These are phyloP conservation scores for Trichomonas gallinae DNA, from an alignment of 208 protist species.

Conservation along the genomic window DNA sequence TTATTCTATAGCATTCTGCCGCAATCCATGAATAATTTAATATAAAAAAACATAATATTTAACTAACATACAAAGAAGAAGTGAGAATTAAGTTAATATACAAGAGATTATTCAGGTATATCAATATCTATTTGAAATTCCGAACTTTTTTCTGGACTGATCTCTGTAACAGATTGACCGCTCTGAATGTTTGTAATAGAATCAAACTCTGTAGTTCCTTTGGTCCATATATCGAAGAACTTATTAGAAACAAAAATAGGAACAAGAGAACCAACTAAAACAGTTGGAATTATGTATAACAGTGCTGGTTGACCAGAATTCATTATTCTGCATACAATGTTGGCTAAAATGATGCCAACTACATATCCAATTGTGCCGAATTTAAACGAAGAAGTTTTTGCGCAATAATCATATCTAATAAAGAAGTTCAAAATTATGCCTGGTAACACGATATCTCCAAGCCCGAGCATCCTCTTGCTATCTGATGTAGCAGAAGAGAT, in stretches of 20 bases:
- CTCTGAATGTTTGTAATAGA: not conserved
- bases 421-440: not conserved
- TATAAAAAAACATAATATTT: too few relatives aligned
- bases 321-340: not conserved
- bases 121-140: not conserved
- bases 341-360: not conserved
- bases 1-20: too few relatives aligned
- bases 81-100: too few relatives aligned
- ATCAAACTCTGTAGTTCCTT: not conserved
- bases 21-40: too few relatives aligned
- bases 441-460: not conserved
- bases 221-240: not conserved
- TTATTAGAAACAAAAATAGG: not conserved
- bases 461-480: not conserved
- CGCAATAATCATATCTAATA: not conserved
- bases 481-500: not conserved
- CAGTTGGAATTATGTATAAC: not conserved
- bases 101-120: not conserved
- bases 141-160: not conserved
- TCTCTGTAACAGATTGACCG: not conserved
- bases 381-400: not conserved
- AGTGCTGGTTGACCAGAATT: not conserved
- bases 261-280: not conserved
- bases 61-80: too few relatives aligned
- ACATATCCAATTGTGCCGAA: not conserved